Evolutionary conservation across 306 rosid genomes (phyloP), one percentile per base, ranked within the genome.

Genomic region (Vigna angularis): DNA sequence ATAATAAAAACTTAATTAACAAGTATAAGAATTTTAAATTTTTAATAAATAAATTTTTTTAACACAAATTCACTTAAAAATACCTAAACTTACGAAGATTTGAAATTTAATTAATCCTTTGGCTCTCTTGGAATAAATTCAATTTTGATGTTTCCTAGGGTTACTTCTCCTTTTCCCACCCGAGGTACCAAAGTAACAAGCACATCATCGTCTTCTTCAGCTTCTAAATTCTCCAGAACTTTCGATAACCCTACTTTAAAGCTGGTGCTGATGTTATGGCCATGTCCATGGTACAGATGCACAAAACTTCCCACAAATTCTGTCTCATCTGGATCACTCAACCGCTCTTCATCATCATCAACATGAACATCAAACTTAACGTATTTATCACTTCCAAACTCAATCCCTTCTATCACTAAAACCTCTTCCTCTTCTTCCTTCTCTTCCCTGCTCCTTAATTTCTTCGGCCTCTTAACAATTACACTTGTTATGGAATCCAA

Each of bases 251-350:
- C 97, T 3, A 91, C 14, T 74, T 72, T 88, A 63, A 87, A 53
- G 2, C 8, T 0, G 0, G 97, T 53, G 61, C 42, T 88, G 51
- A 9, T 1, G 4, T 38, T 50, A 13, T 17, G 28, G 1, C 16
- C 44, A 24, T 49, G 24, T 26, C 73, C 74, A 65, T 64, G 97
- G 0, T 82, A 89, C 50, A 89, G 83, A n/a, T 78, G 89, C 78
- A 93, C 93, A 77, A 91, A 91, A 73, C 92, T 89, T 0, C 95
- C 97, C 0, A 92, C 93, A 74, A 86, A 93, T 80, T 93, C 95
- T 0, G 84, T 78, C 45, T 83, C 66, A 26, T 61, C 85, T 0
- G 90, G 85, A 1, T 74, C 83, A 28, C 81, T 87, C 0, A 79
- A 83, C 22, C 10, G 26, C 26, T 84, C 97, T 28, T 91, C 89